These are phyloP conservation scores for Blumeriella jaapii DNA, from an alignment of 2,329 filamentous ascomycete species.

Conservation along the genomic window DNA sequence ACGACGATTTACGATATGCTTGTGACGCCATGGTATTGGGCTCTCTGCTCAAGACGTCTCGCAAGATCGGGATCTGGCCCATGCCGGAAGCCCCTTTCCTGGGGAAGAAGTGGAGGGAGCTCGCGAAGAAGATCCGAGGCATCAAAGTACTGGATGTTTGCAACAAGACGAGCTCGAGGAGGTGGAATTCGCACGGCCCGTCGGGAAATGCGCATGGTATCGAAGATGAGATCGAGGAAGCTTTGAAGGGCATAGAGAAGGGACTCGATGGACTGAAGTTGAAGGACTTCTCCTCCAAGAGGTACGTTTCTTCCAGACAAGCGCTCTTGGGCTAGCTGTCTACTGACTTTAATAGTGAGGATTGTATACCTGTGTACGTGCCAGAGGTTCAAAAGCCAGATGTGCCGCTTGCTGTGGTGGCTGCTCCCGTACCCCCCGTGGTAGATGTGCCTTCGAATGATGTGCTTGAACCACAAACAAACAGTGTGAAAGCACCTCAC, in stretches of 20 bases:
- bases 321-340: not conserved
- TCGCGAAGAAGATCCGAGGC: slow-evolving; percentile 13
- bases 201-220: slow-evolving; percentile 14
- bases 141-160: slow-evolving; percentile 19
- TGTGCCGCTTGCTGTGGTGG: not conserved
- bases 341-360: slow-evolving; percentile 8
- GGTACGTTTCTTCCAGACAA: slow-evolving; percentile 4
- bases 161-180: slow-evolving; percentile 12
- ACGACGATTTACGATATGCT: slow-evolving; percentile 14
- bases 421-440: not conserved
- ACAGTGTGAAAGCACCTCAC: not conserved
- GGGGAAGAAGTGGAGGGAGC: slow-evolving; percentile 14
- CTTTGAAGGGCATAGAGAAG: slow-evolving; percentile 13
- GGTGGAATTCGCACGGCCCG: slow-evolving; percentile 13
- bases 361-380: slow-evolving; percentile 3
- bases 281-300: slow-evolving; percentile 11
- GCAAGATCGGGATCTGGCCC: slow-evolving; percentile 21
- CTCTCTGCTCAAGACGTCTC: slow-evolving; percentile 17
- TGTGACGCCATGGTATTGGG: slow-evolving; percentile 21
- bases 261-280: slow-evolving; percentile 12
- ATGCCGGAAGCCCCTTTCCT: slow-evolving; percentile 13
- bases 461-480: not conserved
- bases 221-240: slow-evolving; percentile 13
- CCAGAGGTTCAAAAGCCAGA: slow-evolving; percentile 1
- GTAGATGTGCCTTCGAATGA: not conserved